phyloP scores from a whole-genome alignment of 495 filamentous ascomycete genomes.

The Halenospora varia region DNA sequence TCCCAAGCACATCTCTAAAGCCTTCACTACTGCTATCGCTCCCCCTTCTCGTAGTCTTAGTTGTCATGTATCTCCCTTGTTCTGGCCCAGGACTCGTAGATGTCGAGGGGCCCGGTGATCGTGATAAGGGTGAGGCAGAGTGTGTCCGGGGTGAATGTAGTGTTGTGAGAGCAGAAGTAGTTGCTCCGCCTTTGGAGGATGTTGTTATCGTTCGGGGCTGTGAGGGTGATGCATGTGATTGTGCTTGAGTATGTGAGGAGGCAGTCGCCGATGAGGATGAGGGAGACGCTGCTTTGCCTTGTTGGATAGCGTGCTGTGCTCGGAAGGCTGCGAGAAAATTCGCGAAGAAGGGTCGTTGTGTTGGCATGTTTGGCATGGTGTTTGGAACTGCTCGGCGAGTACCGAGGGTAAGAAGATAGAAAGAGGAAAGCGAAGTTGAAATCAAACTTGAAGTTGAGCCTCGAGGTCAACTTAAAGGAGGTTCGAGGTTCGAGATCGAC shows the following conservation, averaged over 20 bases:
- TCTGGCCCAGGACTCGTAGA: neutral
- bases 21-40: slow-evolving; percentile 75
- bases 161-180: slow-evolving; percentile 18
- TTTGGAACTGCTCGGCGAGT: neutral
- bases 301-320: slow-evolving; percentile 40
- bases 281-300: slow-evolving; percentile 14
- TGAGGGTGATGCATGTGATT: slow-evolving; percentile 14
- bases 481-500: neutral
- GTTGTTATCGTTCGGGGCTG: slow-evolving; percentile 25
- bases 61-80: slow-evolving; percentile 15
- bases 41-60: slow-evolving; percentile 49
- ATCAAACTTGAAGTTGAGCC: too few species aligned
- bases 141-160: slow-evolving; percentile 24
- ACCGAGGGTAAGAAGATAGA: neutral
- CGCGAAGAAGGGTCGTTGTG: slow-evolving; percentile 68
- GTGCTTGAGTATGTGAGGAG: too few species aligned
- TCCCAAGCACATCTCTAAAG: slow-evolving; percentile 70
- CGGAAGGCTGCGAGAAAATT: slow-evolving; percentile 75
- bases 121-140: slow-evolving; percentile 19
- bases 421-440: neutral
- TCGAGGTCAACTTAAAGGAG: neutral
- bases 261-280: slow-evolving; percentile 9
- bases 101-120: slow-evolving; percentile 13
- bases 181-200: slow-evolving; percentile 17
- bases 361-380: slow-evolving; percentile 57